Conservation (phyloP, 352 stramenopile genomes). For the Labyrinthula sp. region DNA sequence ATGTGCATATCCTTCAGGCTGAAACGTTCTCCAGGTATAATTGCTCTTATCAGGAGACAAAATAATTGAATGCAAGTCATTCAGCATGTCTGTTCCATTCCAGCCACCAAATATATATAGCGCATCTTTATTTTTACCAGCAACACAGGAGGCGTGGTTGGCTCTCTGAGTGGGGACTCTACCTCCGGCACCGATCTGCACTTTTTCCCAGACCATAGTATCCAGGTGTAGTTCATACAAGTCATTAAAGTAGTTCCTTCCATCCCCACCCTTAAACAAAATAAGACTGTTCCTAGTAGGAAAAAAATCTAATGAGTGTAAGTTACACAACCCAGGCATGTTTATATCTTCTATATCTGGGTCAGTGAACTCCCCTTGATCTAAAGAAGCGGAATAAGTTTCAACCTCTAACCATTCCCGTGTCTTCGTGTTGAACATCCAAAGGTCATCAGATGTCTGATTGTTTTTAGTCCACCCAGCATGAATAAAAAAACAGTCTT, state of each 20-base stretch:
- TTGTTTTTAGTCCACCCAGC: too few relatives aligned
- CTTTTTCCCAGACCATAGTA: conserved; percentile 54
- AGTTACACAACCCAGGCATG: conserved; percentile 77
- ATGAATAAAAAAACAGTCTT: too few relatives aligned
- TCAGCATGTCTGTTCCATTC: conserved; percentile 67
- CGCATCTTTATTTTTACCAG: conserved; percentile 53
- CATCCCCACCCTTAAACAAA: conserved; percentile 75
- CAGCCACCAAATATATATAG: conserved; percentile 84
- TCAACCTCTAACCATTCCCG: too few relatives aligned
- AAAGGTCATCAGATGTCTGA: too few relatives aligned
- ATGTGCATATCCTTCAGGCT: conserved; percentile 35
- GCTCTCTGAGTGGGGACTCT: conserved; percentile 55
- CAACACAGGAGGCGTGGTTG: conserved; percentile 73
- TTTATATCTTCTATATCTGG: too few relatives aligned
- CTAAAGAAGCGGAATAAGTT: too few relatives aligned
- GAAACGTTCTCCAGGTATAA: conserved; percentile 56
- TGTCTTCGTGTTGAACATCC: too few relatives aligned
- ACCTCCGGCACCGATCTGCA: conserved; percentile 52
- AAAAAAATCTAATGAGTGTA: conserved; percentile 86
- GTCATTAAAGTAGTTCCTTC: conserved; percentile 80
- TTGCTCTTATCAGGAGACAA: conserved; percentile 59
- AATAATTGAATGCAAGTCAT: conserved; percentile 84
- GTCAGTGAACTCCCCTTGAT: too few relatives aligned
- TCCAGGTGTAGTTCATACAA: conserved; percentile 70
- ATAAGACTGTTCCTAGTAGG: conserved; percentile 52